Evolutionary conservation across 768 basidiomycete genomes (phyloP).

Genomic region (Leccinum variicolor): DNA sequence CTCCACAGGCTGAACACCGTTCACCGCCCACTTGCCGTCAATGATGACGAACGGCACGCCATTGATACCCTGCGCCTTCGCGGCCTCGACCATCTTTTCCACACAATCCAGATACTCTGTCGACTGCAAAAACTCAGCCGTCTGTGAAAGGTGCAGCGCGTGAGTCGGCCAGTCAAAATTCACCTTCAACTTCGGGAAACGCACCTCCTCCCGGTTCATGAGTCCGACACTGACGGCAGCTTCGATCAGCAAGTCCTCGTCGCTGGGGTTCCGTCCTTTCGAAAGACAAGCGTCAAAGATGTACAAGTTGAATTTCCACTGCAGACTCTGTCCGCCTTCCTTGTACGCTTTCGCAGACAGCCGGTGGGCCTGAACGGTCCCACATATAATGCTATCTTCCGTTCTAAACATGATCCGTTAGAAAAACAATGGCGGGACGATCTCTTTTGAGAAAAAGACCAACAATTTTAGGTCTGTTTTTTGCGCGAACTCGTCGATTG

Average conservation of each 20-base stretch:
- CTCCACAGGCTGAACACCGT: slow-evolving; percentile 41
- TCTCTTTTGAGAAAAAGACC: slow-evolving; percentile 1
- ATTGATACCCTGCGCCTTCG: slow-evolving; percentile 39
- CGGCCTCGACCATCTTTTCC: slow-evolving; percentile 35
- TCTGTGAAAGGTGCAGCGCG: slow-evolving; percentile 22
- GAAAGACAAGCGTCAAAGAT: slow-evolving; percentile 41
- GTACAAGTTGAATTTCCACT: slow-evolving; percentile 33
- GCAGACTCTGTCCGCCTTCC: slow-evolving; percentile 35
- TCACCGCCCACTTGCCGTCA: slow-evolving; percentile 42
- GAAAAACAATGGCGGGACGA: not conserved
- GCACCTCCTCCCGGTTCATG: slow-evolving; percentile 35
- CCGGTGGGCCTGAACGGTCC: slow-evolving; percentile 41
- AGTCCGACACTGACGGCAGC: slow-evolving; percentile 35
- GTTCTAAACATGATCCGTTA: slow-evolving; percentile 21
- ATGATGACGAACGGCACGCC: slow-evolving; percentile 53
- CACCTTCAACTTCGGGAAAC: not conserved
- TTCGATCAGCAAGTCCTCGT: slow-evolving; percentile 32
- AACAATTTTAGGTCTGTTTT: slow-evolving; percentile 26
- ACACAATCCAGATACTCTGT: slow-evolving; percentile 38
- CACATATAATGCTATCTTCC: slow-evolving; percentile 36
- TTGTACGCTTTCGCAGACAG: slow-evolving; percentile 40
- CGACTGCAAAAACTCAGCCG: slow-evolving; percentile 36
- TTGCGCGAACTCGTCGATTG: slow-evolving; percentile 19
- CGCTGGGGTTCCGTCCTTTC: slow-evolving; percentile 32
- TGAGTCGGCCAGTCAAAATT: not conserved